Conservation (phyloP, 139 green algal species). For the Spirogloea muscicola region DNA sequence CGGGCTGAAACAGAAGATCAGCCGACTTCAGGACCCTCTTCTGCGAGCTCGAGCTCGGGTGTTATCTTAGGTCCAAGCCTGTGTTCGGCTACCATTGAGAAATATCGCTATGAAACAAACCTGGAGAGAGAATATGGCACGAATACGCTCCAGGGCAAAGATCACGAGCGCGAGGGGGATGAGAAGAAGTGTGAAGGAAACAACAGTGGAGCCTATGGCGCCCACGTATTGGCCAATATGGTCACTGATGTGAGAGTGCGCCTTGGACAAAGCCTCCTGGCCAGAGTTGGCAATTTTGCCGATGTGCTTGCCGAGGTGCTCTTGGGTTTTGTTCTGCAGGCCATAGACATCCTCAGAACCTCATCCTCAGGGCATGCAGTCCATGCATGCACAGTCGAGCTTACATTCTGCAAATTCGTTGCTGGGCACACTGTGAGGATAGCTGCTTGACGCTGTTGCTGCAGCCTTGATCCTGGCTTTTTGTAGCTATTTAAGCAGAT, state of each 20-base stretch:
- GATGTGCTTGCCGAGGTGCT: slow-evolving; percentile 1
- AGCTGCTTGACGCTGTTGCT: background rate
- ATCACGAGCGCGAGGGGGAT: slow-evolving; percentile 12
- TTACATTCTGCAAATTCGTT: too few species aligned
- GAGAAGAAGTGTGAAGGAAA: slow-evolving; percentile 17
- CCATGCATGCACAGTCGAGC: too few species aligned
- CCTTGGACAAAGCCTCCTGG: background rate
- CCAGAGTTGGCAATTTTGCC: slow-evolving; percentile 4
- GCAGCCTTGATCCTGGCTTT: background rate
- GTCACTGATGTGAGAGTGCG: slow-evolving; percentile 2
- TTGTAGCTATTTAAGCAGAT: background rate
- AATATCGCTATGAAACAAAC: too few species aligned
- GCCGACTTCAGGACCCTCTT: too few species aligned
- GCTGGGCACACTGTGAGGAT: background rate
- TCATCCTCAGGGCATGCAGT: too few species aligned
- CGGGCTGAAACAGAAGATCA: too few species aligned
- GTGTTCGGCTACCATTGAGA: too few species aligned
- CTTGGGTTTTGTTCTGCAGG: slow-evolving; percentile 14
- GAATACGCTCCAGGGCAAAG: slow-evolving; percentile 6
- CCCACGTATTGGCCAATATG: slow-evolving; percentile 24
- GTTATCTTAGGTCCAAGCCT: too few species aligned
- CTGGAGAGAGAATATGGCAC: slow-evolving; percentile 7
- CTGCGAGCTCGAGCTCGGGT: too few species aligned
- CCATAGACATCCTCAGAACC: too few species aligned
- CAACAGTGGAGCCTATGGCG: background rate